Base-by-base conservation (phyloP, 1,139 yeast species). In the Hanseniaspora gamundiae region DNA sequence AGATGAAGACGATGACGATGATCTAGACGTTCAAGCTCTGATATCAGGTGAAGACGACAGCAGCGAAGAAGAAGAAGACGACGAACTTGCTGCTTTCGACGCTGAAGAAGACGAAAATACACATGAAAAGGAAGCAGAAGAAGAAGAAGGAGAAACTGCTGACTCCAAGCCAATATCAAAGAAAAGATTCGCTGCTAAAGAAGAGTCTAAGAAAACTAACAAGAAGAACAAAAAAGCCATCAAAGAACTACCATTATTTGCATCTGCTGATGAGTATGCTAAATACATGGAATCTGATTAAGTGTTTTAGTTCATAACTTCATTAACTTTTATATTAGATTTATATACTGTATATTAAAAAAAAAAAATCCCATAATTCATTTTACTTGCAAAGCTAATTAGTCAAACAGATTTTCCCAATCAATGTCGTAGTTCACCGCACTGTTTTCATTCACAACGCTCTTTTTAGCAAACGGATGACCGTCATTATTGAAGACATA, bases 261-360 rank as follows among this genome's bases (percentile, higher is more conserved):
- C 95, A 2, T 80, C 93, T 41, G 94, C 79, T 9, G 95, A 84
- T 40, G 95, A 86, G 52, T 88, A 87, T 60, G 81, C 94, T 20
- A 70, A 81, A 58, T 81, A 80, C 56, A 66, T 85, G 60, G 71
- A 73, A 41, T 78, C 83, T 5, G 81, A 78, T 38, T 78, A 75
- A 44, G 82, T 76, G 45, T 70, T 64, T 44, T 60, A 38, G 28
- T 33, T 21, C 27, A 10, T 21, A n/a, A n/a, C 11, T 4, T 21
- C 17, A 27, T 1, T 22, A 29, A n/a, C n/a, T n/a, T n/a, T n/a
- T n/a, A n/a, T n/a, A n/a, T n/a, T 29, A 14, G 5, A 5, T 35
- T 17, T 17, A 35, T 35, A 35, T 8, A 3, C 7, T 20, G 22
- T 21, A 35, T 35, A 35, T 11, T 20, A 35, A 35, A 35, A 33